Percentiles rank a stretch among this genome's conserved stretches.
These are phyloP conservation scores for Globisporangium alternatum DNA, from an alignment of 352 stramenopile species.

Conservation along the genomic window DNA sequence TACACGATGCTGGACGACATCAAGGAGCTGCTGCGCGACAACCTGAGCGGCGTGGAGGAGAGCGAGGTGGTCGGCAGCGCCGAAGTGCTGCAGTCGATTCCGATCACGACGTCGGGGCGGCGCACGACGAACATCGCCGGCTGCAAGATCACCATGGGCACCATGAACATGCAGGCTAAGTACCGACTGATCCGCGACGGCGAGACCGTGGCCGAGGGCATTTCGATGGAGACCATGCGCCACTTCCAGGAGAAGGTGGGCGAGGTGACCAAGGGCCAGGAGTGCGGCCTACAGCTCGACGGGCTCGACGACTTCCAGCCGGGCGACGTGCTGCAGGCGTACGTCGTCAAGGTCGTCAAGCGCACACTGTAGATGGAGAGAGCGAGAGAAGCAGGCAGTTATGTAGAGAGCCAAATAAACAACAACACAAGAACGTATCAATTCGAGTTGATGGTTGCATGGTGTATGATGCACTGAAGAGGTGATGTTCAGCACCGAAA, in stretches of 20 bases:
- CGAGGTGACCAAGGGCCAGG: slow-evolving; percentile 91
- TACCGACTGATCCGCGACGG: slow-evolving; percentile 90
- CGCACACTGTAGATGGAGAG: slow-evolving; percentile 35
- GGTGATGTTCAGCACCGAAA: background rate
- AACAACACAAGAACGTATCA: background rate
- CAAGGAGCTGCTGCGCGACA: slow-evolving; percentile 68
- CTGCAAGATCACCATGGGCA: slow-evolving; percentile 94
- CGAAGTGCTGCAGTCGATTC: slow-evolving; percentile 82
- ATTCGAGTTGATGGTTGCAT: background rate
- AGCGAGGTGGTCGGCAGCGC: slow-evolving; percentile 66
- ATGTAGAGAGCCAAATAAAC: slow-evolving; percentile 11
- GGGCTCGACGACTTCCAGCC: slow-evolving; percentile 92
- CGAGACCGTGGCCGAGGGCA: slow-evolving; percentile 86
- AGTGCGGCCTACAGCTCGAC: slow-evolving; percentile 97
- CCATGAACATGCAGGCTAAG: slow-evolving; percentile 85
- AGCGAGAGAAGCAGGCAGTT: background rate
- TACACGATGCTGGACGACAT: slow-evolving; percentile 90
- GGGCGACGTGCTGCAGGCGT: slow-evolving; percentile 95
- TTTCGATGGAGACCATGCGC: slow-evolving; percentile 81
- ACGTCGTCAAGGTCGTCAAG: slow-evolving; percentile 72
- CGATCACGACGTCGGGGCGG: slow-evolving; percentile 72
- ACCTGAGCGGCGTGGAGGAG: slow-evolving; percentile 63
- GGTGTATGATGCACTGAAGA: background rate
- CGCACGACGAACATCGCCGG: slow-evolving; percentile 95
- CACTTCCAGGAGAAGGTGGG: slow-evolving; percentile 93